Base-by-base conservation (phyloP, 2,329 filamentous ascomycete species). In the Trichoderma koningii region DNA sequence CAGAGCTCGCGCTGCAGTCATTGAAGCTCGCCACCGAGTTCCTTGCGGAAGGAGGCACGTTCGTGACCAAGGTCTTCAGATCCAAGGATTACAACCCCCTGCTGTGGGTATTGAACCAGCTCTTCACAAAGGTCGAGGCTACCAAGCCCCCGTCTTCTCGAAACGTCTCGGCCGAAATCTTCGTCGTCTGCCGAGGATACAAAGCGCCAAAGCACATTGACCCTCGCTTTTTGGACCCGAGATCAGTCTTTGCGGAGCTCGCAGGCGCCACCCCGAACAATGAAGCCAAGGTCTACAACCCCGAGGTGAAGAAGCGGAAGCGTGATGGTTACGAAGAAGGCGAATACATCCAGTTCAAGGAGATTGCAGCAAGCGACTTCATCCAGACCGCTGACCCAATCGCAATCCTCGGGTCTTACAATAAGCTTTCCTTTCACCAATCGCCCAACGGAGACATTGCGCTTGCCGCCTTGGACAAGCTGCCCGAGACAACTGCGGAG, bases 91-190 rank as follows among this genome's bases (percentile, higher is more conserved):
- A 97, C 81, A 97, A 97, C 75, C 89, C 92, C 66, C 80, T 99
- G 52, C 84, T 98, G 55, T 99, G 95, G 95, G 93, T 98, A 41
- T 93, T 98, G 81, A 97, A 97, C 75, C 95, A 99, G 77, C 84
- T 99, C 0, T 99, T 99, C 80, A 85, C 85, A 55, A 96, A 95
- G 70, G 95, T 99, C 68, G 94, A 99, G 76, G 94, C 96, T 55
- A 99, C 95, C 5, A 99, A 99, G 78, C 95, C 95, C 3, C 95
- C 95, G 0, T 96, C 93, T 0, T 97, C 92, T 9, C 86, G 95
- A 81, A 97, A 96, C 73, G 94, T 99, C 60, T 97, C 93, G 7
- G 95, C 95, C 69, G 95, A 99, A 82, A 98, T 98, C 47, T 99
- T 99, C 81, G 94, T 98, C 69, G 95, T 99, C 41, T 98, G 94